Conservation (phyloP, 140 eudicot genomes). For the Flaveria floridana region DNA sequence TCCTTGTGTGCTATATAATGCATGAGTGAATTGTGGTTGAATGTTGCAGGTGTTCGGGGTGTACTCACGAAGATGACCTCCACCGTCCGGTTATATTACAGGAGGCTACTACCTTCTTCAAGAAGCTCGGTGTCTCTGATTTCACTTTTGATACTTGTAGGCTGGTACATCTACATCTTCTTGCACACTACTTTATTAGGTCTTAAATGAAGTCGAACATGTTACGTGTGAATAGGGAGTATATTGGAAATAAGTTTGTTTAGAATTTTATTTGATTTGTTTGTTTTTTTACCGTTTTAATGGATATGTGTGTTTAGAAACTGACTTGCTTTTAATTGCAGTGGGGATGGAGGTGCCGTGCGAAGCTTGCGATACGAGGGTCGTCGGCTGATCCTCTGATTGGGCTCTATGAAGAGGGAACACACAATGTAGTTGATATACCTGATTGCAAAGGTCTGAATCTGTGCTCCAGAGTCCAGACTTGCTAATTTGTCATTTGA, state of each 20-base stretch:
- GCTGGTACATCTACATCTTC: constrained; percentile 56
- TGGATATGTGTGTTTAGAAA: constrained; percentile 10
- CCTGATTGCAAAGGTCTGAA: constrained; percentile 87
- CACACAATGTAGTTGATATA: constrained; percentile 83
- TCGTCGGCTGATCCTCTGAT: constrained; percentile 64
- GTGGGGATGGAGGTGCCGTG: constrained; percentile 99
- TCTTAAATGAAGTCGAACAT: not conserved
- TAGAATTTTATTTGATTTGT: constrained; percentile 1
- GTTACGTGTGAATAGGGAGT: not conserved
- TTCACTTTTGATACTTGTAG: constrained; percentile 77
- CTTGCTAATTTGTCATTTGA: not conserved
- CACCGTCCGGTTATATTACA: constrained; percentile 65
- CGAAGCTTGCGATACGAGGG: constrained; percentile 96
- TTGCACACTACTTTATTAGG: not conserved
- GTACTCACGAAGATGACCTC: constrained; percentile 74
- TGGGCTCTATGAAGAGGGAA: constrained; percentile 93
- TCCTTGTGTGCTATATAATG: not conserved
- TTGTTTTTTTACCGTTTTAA: constrained; percentile 11
- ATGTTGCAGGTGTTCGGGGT: constrained; percentile 75
- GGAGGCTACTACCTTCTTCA: constrained; percentile 69
- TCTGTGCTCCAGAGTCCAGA: not conserved
- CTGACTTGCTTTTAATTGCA: constrained; percentile 26
- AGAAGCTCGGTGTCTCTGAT: constrained; percentile 60
- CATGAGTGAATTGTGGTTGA: constrained; percentile 9
- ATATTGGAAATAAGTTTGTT: constrained; percentile 14